Base-by-base conservation (phyloP, 441 rosid species). In the Populus tomentosa region DNA sequence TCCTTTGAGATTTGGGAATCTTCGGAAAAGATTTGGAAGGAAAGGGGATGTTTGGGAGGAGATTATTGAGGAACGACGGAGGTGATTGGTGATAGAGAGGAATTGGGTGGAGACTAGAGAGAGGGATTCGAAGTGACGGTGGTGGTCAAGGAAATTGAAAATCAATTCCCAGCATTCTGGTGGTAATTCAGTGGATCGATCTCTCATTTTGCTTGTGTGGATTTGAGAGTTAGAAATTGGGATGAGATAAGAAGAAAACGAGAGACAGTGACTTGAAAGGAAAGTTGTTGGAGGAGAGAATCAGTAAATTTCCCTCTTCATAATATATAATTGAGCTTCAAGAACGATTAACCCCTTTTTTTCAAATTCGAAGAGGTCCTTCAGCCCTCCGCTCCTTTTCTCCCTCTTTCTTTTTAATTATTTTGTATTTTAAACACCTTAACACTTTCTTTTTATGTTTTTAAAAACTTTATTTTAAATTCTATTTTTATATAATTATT, bases 131-230 rank as follows among this genome's bases (percentile, higher is more conserved):
- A 83, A 82, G 82, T 77, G 81, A 38, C 88, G 85, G 61, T 90
- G 79, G 75, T 86, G 82, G n/a, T 82, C 80, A 32, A 90, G 83
- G 75, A 40, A 73, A 75, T 78, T 78, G 74, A 87, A 81, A 65
- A 94, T 85, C 76, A 80, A 65, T 72, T 90, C 98, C 98, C 97
- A 94, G 82, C 94, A 90, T 66, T 94, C 98, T 38, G 71, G 59
- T 1, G 97, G 95, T 76, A 94, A 56, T 20, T 89, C 89, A 75
- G 75, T 63, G 0, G 70, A 67, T 38, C 62, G 72, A 20, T 71
- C 73, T 3, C 36, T 36, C 30, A 53, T 65, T 63, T 13, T 50
- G n/a, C 18, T 18, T 18, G 46, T 16, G 32, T 16, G 40, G 20
- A 42, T 42, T 67, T 5, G 20, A 13, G 21, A 33, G 40, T 3